Conservation (phyloP, 371 early-diverging fungal genomes). For the Racocetra persica region DNA sequence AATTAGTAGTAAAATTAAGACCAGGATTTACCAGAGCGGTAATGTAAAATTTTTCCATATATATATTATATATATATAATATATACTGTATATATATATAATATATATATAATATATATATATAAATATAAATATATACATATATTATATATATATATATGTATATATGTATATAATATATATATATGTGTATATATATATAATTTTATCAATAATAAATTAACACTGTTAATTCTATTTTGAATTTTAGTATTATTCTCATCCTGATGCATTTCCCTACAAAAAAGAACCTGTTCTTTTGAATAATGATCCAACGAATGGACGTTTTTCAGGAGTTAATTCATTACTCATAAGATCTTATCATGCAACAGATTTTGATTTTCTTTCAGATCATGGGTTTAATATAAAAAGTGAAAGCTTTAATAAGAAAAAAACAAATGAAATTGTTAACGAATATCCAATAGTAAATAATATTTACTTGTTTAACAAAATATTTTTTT, state of each 20-base stretch:
- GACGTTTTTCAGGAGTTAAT: not conserved
- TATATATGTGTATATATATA: not conserved
- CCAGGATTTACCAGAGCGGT: not conserved
- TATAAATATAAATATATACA: not conserved
- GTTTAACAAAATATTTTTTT: not conserved
- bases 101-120: not conserved
- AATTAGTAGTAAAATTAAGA: slow-evolving; percentile 4
- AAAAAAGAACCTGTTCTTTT: too few species aligned
- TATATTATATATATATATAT: not conserved
- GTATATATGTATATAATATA: not conserved
- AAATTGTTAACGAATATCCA: not conserved
- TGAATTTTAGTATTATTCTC: slow-evolving; percentile 10
- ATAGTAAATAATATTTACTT: not conserved
- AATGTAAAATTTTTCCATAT: not conserved
- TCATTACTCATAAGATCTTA: not conserved
- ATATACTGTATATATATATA: not conserved
- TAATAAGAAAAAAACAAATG: not conserved
- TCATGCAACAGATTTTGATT: not conserved
- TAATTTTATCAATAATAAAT: not conserved
- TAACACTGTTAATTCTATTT: not conserved
- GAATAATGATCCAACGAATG: not conserved
- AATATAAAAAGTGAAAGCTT: not conserved
- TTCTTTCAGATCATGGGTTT: not conserved
- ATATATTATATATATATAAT: not conserved
- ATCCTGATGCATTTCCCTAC: not conserved